phyloP scores from a whole-genome alignment of 2,329 filamentous ascomycete genomes.

The Diaporthe australafricana region DNA sequence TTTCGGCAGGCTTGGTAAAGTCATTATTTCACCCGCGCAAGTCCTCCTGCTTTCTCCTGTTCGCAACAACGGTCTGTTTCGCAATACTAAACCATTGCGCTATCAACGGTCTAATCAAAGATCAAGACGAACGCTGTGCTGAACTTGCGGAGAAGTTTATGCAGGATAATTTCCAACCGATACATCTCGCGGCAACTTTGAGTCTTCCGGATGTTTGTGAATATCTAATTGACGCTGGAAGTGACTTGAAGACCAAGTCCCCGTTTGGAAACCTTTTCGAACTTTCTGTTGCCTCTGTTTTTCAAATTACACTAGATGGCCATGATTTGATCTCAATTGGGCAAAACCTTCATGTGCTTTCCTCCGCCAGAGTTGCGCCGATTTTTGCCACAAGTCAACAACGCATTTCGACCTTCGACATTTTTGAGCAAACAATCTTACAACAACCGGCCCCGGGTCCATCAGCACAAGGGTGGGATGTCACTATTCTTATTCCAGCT shows the following conservation, averaged over 20 bases:
- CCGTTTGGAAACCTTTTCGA: not conserved
- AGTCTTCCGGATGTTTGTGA: not conserved
- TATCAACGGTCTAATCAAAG: not conserved
- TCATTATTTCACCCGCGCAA: not conserved
- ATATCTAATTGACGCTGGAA: not conserved
- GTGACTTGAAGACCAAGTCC: not conserved
- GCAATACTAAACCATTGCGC: fast-evolving
- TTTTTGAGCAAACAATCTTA: not conserved
- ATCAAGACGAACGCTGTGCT: fast-evolving
- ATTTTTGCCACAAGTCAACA: not conserved
- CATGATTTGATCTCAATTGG: no score
- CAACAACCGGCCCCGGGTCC: fast-evolving
- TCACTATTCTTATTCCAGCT: not conserved
- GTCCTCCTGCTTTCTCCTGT: not conserved
- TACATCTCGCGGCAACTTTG: not conserved
- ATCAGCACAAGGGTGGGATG: not conserved
- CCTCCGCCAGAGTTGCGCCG: no score
- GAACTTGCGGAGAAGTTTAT: not conserved
- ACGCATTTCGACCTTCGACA: not conserved
- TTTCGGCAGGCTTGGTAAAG: not conserved
- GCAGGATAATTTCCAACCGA: not conserved
- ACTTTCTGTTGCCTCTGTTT: not conserved
- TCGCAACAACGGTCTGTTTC: not conserved
- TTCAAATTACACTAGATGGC: not conserved
- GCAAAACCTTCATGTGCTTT: no score